A percentile compares a stretch with the other conserved stretches of the same genome.
Evolutionary conservation across 2,329 filamentous ascomycete species (phyloP).

Genomic region (Nemania abortiva): DNA sequence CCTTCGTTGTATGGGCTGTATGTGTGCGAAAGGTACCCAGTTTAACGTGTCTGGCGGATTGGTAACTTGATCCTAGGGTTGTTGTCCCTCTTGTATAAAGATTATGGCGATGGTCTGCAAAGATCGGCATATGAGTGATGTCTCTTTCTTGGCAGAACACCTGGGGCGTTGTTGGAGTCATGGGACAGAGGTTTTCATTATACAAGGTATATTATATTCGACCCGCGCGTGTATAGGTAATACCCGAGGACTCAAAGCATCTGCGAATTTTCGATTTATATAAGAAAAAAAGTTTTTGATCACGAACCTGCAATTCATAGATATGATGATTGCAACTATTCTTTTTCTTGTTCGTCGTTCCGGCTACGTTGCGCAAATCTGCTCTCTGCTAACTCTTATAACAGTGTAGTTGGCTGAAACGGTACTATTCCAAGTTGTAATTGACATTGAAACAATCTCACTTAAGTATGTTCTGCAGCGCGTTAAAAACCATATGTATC

Average conservation of each 20-base stretch:
- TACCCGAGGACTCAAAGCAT: slow-evolving; percentile 16
- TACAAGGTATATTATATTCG: slow-evolving; percentile 34
- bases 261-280: not conserved
- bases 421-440: too few relatives aligned
- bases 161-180: slow-evolving; percentile 32
- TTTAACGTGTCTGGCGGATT: slow-evolving; percentile 19
- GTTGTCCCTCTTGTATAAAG: slow-evolving; percentile 36
- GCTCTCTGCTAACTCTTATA: too few relatives aligned
- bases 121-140: slow-evolving; percentile 38
- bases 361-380: too few relatives aligned
- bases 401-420: too few relatives aligned
- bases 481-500: too few relatives aligned
- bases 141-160: slow-evolving; percentile 22
- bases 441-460: too few relatives aligned
- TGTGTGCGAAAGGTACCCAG: not conserved
- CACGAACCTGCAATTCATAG: not conserved
- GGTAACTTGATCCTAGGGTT: slow-evolving; percentile 10
- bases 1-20: slow-evolving; percentile 7
- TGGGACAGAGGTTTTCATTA: slow-evolving; percentile 13
- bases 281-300: not conserved
- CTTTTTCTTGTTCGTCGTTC: not conserved
- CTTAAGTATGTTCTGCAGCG: too few relatives aligned
- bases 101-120: slow-evolving; percentile 36
- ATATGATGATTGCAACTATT: not conserved
- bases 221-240: slow-evolving; percentile 27